Evolutionary conservation across 1,139 yeast species (phyloP).

Genomic region (Saccharomyces hybrid): DNA sequence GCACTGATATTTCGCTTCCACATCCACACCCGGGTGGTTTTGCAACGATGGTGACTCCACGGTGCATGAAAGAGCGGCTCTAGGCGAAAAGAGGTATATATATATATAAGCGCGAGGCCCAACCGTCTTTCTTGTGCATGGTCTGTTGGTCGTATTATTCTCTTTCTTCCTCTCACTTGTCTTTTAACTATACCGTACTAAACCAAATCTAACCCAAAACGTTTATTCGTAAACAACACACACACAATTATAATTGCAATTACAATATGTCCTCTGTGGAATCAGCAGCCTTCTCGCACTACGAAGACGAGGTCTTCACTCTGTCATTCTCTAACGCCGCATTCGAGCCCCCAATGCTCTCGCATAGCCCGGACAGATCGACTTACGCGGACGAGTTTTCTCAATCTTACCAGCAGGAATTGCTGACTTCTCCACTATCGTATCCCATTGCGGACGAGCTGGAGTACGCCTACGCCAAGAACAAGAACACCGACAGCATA

Average conservation of each 20-base stretch:
- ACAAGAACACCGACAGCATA: neutral
- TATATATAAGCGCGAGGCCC: neutral
- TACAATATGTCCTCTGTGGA: neutral
- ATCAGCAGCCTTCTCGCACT: neutral
- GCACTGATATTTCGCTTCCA: neutral
- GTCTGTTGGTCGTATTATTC: neutral
- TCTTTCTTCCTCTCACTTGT: neutral
- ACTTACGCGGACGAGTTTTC: neutral
- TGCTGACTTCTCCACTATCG: neutral
- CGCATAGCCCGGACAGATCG: neutral
- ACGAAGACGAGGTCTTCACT: neutral
- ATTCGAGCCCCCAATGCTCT: neutral
- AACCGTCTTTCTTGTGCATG: neutral
- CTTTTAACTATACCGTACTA: too few species aligned
- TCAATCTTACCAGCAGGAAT: neutral
- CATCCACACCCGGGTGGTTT: conserved; percentile 1
- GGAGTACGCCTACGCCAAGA: neutral
- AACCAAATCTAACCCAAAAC: neutral
- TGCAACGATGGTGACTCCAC: neutral
- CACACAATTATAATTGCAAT: neutral
- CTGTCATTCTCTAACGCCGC: neutral
- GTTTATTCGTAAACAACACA: neutral
- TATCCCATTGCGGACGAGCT: neutral
- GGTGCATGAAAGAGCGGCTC: conserved; percentile 1
- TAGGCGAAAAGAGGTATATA: neutral